phyloP scores from a whole-genome alignment of 2,329 filamentous ascomycete genomes.

The Ploettnerulaceae sp. region DNA sequence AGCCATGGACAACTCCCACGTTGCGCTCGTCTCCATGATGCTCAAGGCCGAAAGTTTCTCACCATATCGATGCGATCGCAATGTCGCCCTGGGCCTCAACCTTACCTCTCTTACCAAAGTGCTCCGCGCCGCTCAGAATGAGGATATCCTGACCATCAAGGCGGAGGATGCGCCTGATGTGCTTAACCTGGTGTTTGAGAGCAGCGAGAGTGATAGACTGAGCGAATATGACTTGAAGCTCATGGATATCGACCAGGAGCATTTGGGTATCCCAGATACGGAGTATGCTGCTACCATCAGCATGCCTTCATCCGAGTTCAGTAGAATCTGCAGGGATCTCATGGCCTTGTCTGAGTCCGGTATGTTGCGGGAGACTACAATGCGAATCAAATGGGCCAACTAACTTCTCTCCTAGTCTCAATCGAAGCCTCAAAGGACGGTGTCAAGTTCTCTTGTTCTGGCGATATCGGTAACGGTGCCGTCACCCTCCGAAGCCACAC shows the following conservation, averaged over 20 bases:
- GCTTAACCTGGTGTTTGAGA: slow-evolving; percentile 95
- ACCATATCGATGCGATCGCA: slow-evolving; percentile 96
- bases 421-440: slow-evolving; percentile 98
- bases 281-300: slow-evolving; percentile 89
- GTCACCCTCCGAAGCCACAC: slow-evolving; percentile 87
- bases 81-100: slow-evolving; percentile 97
- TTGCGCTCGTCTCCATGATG: slow-evolving; percentile 98
- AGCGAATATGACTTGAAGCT: slow-evolving; percentile 99
- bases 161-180: slow-evolving; percentile 95
- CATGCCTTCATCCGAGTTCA: slow-evolving; percentile 87
- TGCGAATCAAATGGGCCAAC: slow-evolving; percentile 4
- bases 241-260: slow-evolving; percentile 99
- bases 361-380: slow-evolving; percentile 42
- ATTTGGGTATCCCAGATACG: slow-evolving; percentile 97
- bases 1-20: slow-evolving; percentile 99
- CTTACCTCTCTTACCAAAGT: slow-evolving; percentile 95
- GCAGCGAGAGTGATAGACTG: slow-evolving; percentile 77
- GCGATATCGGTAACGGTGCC: slow-evolving; percentile 93
- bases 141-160: slow-evolving; percentile 94
- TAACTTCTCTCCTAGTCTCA: slow-evolving; percentile 56
- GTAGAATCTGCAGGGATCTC: slow-evolving; percentile 90
- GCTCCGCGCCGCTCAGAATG: slow-evolving; percentile 85
- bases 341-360: slow-evolving; percentile 92
- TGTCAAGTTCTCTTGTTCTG: slow-evolving; percentile 87
- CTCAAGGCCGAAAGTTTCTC: slow-evolving; percentile 93